Evolutionary conservation across 2,329 filamentous ascomycete species (phyloP), one percentile per base, ranked within the genome.

Genomic region (Periconia digitata): DNA sequence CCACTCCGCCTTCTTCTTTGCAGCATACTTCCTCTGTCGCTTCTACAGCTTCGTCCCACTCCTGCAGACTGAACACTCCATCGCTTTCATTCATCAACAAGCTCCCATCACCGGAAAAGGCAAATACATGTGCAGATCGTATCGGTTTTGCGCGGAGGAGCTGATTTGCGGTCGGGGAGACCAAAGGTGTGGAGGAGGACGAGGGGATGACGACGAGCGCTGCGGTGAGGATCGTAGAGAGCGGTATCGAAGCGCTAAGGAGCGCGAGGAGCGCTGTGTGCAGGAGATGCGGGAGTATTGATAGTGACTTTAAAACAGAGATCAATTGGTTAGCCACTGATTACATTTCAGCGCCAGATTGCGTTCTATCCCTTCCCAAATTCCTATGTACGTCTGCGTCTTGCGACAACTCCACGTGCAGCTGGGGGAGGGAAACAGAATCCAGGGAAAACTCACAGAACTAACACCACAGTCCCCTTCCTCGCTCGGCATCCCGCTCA

Each of bases 121-220:
- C 87, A 49, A 96, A 79, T n/a, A 88, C 89, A 67, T 96, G 92
- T 18, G 89, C 74, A 5, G 90, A 95, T 65, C 95, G 90, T 37
- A 91, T 74, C 3, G 90, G 95, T 46, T 75, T 78, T 10, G 87
- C 85, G 39, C 75, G 73, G 55, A 83, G 77, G 39, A 85, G 77
- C 51, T 88, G 79, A 18, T 81, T 76, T 6, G 83, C 77, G 3
- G 81, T 83, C 6, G 90, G 90, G 46, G 70, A 72, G 65, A 47
- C 72, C 65, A 51, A 75, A 63, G 39, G 71, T 43, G 50, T 54
- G 46, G 51, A 90, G 63, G 32, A 66, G 53, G 48, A 63, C 36
- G 50, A 90, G 32, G 85, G 86, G 60, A 97, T 78, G 3, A 92
- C 91, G 22, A 97, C 80, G 2, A 88, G 85, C 8, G 88, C 89